These are phyloP conservation scores for Tetraselmis chui DNA, from an alignment of 139 green algal genomes.

Conservation along the genomic window DNA sequence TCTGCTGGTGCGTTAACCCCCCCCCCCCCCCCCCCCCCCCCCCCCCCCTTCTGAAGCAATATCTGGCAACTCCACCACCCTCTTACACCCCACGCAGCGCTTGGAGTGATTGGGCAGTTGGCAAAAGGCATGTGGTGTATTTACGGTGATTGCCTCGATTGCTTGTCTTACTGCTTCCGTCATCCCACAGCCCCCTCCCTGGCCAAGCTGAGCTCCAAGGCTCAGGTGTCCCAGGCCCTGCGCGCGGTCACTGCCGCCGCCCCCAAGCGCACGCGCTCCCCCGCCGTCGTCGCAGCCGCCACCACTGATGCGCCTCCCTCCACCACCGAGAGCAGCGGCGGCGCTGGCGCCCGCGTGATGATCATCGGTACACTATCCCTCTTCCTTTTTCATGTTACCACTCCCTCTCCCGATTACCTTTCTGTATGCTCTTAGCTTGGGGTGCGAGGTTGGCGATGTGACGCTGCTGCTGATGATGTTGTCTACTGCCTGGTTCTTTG, in stretches of 20 bases:
- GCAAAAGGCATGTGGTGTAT: too few relatives aligned
- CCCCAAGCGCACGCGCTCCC: neutral
- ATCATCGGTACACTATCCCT: constrained; percentile 51
- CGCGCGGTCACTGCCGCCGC: too few relatives aligned
- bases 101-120: too few relatives aligned
- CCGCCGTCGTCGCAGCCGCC: neutral
- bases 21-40: too few relatives aligned
- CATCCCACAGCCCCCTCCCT: too few relatives aligned
- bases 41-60: too few relatives aligned
- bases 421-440: neutral
- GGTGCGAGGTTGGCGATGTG: too few relatives aligned
- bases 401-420: neutral
- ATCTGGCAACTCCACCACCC: too few relatives aligned
- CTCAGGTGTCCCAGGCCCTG: neutral
- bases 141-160: too few relatives aligned
- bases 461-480: neutral
- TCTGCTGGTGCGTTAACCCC: neutral
- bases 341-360: constrained; percentile 61
- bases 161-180: too few relatives aligned
- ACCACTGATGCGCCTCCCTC: neutral
- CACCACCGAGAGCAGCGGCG: constrained; percentile 22
- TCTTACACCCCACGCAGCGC: too few relatives aligned
- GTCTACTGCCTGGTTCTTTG: neutral
- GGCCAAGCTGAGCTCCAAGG: neutral
- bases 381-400: neutral